A percentile compares a stretch with the other conserved stretches of the same genome.
phyloP scores from a whole-genome alignment of 352 stramenopile species.

The Aphanomyces cochlioides region DNA sequence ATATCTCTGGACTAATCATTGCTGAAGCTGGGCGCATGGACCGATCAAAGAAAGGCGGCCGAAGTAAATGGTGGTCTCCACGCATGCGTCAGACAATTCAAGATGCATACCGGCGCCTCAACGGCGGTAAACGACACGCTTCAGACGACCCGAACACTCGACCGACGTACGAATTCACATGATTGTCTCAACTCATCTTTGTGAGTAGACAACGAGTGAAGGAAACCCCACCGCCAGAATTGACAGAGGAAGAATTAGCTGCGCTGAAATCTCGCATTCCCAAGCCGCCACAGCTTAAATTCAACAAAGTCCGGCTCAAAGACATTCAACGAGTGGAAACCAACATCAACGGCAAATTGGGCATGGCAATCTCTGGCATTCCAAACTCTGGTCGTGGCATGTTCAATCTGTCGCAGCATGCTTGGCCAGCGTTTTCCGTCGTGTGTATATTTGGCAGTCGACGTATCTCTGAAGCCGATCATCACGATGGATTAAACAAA shows the following conservation, averaged over 20 bases:
- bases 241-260: constrained; percentile 75
- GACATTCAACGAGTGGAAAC: constrained; percentile 81
- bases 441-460: constrained; percentile 86
- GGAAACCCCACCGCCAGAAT: constrained; percentile 21
- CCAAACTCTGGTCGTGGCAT: constrained; percentile 73
- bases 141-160: background rate
- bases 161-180: background rate
- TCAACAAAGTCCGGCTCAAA: constrained; percentile 81
- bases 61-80: constrained; percentile 22
- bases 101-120: constrained; percentile 12
- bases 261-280: constrained; percentile 76
- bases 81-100: constrained; percentile 19
- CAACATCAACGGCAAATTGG: constrained; percentile 85
- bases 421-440: constrained; percentile 83
- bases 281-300: constrained; percentile 74
- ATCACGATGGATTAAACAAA: constrained; percentile 85
- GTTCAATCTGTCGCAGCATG: constrained; percentile 75
- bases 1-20: constrained; percentile 8
- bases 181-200: background rate
- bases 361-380: constrained; percentile 76
- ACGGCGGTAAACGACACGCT: constrained; percentile 2
- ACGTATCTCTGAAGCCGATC: constrained; percentile 82
- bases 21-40: background rate
- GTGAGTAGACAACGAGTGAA: constrained; percentile 4
- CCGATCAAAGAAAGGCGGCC: background rate